Evolutionary conservation across 1,284 basidiomycete species (phyloP).

Genomic region (Coniferiporia sulphurascens): DNA sequence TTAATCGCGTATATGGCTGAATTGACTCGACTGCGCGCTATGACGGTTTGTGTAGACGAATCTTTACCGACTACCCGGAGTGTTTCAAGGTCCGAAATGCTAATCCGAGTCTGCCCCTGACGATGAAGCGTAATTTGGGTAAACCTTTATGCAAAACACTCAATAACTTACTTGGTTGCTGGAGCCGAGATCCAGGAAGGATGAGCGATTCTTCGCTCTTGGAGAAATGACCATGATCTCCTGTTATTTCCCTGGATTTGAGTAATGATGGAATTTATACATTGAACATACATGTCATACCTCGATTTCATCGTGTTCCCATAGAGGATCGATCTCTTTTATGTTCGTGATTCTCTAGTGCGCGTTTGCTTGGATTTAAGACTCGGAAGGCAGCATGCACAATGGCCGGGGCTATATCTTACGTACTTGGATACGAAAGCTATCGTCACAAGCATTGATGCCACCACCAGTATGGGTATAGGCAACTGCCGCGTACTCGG

Average conservation of each 20-base stretch:
- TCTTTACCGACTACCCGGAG: conserved; percentile 52
- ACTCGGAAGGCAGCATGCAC: background rate
- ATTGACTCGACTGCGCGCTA: conserved; percentile 38
- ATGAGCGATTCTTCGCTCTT: conserved; percentile 22
- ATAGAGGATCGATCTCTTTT: conserved; percentile 25
- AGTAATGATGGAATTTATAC: background rate
- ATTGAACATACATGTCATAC: conserved; percentile 15
- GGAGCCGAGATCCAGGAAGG: conserved; percentile 11
- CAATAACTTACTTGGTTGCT: conserved; percentile 1
- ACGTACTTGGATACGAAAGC: conserved; percentile 16
- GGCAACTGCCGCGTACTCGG: background rate
- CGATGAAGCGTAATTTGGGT: background rate
- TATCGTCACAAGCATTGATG: conserved; percentile 3
- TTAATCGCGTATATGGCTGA: conserved; percentile 52
- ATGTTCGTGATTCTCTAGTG: conserved; percentile 15
- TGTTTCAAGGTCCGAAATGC: conserved; percentile 51
- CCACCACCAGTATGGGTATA: background rate
- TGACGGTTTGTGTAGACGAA: conserved; percentile 47
- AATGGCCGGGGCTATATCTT: background rate
- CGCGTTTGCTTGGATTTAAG: background rate
- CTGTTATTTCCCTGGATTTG: conserved; percentile 1
- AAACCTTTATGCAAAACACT: background rate
- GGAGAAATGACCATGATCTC: conserved; percentile 25
- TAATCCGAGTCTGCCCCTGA: conserved; percentile 22
- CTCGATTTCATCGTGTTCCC: conserved; percentile 30